A percentile compares a stretch with the other conserved stretches of the same genome.
These are phyloP conservation scores for Rhodosporidiobolus odoratus DNA, from an alignment of 768 basidiomycete genomes.

Conservation along the genomic window DNA sequence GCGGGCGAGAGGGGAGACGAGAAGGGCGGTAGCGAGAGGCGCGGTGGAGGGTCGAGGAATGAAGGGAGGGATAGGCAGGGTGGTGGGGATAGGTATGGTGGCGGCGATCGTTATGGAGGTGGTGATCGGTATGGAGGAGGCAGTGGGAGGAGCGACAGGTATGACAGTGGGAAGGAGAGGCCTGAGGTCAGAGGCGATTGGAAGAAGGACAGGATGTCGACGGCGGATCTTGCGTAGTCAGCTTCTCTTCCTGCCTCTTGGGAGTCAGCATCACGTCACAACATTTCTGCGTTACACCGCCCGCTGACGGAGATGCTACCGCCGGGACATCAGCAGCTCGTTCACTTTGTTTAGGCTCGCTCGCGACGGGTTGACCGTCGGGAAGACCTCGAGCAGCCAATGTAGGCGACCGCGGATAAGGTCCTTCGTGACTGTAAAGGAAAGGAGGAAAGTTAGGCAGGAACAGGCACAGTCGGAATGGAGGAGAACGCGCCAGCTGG, in stretches of 20 bases:
- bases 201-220: constrained; percentile 27
- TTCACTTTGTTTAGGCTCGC: constrained; percentile 74
- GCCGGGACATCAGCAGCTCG: constrained; percentile 57
- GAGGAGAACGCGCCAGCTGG: neutral
- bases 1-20: constrained; percentile 19
- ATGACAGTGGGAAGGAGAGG: constrained; percentile 4
- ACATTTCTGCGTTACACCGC: neutral
- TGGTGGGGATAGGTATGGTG: neutral
- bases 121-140: neutral
- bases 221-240: constrained; percentile 21
- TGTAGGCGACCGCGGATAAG: constrained; percentile 69
- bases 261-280: neutral
- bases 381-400: constrained; percentile 69
- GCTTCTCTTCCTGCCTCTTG: neutral
- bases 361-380: constrained; percentile 72
- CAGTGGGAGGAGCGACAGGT: neutral
- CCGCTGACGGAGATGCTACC: neutral
- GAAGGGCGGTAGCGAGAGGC: neutral
- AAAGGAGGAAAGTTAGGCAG: neutral
- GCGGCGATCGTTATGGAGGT: no score
- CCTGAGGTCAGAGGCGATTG: constrained; percentile 31
- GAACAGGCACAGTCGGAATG: no score
- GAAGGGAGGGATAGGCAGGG: neutral
- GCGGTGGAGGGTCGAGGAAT: neutral
- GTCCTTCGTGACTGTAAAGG: constrained; percentile 53